Conservation (phyloP, 192 early-diverging fungal species). For the Mortierella antarctica region DNA sequence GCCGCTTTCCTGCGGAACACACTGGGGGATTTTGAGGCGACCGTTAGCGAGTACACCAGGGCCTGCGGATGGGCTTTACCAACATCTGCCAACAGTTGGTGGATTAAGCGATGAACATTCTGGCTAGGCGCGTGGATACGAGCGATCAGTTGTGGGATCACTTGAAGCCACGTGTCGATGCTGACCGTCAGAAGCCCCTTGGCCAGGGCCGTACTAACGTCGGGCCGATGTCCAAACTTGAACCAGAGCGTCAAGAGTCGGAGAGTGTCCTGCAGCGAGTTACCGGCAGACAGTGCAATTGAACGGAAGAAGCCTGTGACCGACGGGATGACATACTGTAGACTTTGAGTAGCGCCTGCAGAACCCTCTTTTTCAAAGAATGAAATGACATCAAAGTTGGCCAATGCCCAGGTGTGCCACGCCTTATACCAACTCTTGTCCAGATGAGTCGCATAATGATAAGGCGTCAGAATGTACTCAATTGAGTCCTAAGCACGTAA, state of each 20-base stretch:
- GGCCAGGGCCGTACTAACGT: slow-evolving; percentile 83
- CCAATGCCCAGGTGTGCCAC: slow-evolving; percentile 95
- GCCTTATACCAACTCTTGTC: slow-evolving; percentile 96
- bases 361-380: slow-evolving; percentile 66
- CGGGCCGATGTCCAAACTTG: slow-evolving; percentile 89
- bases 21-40: slow-evolving; percentile 93
- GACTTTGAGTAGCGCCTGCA: slow-evolving; percentile 21
- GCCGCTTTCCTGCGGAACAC: slow-evolving; percentile 80
- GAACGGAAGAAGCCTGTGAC: slow-evolving; percentile 93
- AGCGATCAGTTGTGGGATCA: slow-evolving; percentile 98
- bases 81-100: slow-evolving; percentile 88
- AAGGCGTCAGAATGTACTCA: slow-evolving; percentile 81
- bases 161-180: slow-evolving; percentile 96
- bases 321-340: slow-evolving; percentile 85
- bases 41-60: slow-evolving; percentile 94
- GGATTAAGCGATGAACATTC: slow-evolving; percentile 87
- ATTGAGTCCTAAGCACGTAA: slow-evolving; percentile 55
- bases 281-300: slow-evolving; percentile 86
- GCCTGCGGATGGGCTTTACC: slow-evolving; percentile 96
- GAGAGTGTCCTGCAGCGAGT: slow-evolving; percentile 94
- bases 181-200: slow-evolving; percentile 85
- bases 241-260: slow-evolving; percentile 95
- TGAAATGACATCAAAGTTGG: slow-evolving; percentile 89
- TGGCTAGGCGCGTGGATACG: slow-evolving; percentile 86
- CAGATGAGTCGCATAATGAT: slow-evolving; percentile 84